Conservation (phyloP, 2,329 filamentous ascomycete species). For the Didymellaceae sp. region DNA sequence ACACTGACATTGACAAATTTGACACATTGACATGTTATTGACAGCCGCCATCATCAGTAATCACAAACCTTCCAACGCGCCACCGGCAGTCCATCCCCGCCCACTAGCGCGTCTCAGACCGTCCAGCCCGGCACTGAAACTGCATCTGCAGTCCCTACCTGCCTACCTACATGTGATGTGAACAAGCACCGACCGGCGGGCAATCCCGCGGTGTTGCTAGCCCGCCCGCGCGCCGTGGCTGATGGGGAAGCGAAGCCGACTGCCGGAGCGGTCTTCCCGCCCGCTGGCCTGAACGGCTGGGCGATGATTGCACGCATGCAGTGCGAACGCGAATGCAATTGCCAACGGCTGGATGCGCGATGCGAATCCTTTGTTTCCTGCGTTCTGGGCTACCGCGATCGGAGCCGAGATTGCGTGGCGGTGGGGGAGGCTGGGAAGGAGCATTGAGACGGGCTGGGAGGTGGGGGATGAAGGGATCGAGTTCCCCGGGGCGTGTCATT, state of each 20-base stretch:
- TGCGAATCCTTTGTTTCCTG: no score
- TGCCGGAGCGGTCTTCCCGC: no score
- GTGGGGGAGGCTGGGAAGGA: not conserved
- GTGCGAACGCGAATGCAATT: no score
- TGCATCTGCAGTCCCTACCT: no score
- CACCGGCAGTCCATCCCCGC: not conserved
- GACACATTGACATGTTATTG: not conserved
- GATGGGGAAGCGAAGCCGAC: conserved; percentile 10
- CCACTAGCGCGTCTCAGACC: conserved; percentile 7
- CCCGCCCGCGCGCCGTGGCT: conserved; percentile 6
- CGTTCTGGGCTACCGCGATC: no score
- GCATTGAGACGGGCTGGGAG: no score
- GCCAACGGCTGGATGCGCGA: conserved; percentile 9
- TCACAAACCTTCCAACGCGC: no score
- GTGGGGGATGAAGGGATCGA: not conserved
- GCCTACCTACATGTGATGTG: no score
- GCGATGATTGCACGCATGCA: no score
- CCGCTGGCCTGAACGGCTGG: no score
- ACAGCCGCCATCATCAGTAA: no score
- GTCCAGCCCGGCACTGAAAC: not conserved
- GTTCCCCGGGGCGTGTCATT: conserved; percentile 3
- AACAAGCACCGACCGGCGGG: conserved; percentile 10
- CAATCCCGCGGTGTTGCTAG: conserved; percentile 9
- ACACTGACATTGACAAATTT: not conserved
- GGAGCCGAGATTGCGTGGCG: not conserved